These are phyloP conservation scores for Phytophthora constricta DNA, from an alignment of 352 stramenopile genomes.

Conservation along the genomic window DNA sequence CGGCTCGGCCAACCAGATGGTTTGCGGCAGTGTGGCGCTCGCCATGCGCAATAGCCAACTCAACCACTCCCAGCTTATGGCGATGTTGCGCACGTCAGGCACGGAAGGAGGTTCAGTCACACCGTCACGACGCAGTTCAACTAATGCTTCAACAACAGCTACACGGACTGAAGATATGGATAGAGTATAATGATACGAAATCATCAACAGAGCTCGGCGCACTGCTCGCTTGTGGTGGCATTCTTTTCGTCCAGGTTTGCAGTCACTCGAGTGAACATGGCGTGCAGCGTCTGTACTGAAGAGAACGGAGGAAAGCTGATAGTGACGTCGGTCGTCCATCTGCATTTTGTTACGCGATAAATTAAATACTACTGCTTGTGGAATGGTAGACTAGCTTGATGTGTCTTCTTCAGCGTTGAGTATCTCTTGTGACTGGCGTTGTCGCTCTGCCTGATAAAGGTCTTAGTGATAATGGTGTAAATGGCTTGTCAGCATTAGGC, in stretches of 20 bases:
- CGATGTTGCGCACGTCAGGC: conserved; percentile 54
- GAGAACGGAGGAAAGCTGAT: conserved; percentile 5
- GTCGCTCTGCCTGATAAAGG: neutral
- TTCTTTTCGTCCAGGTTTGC: conserved; percentile 21
- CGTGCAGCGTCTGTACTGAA: conserved; percentile 15
- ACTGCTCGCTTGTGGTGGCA: conserved; percentile 20
- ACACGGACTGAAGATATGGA: conserved; percentile 66
- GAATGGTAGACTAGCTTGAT: conserved; percentile 2
- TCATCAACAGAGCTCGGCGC: conserved; percentile 11
- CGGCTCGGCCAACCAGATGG: conserved; percentile 41
- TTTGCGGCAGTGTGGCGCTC: conserved; percentile 54
- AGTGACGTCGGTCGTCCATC: conserved; percentile 27
- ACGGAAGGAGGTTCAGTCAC: conserved; percentile 29
- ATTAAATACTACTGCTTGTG: conserved; percentile 36
- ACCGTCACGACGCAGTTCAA: conserved; percentile 28
- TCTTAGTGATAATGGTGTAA: neutral
- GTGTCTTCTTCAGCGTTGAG: conserved; percentile 5
- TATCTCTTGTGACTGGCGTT: conserved; percentile 1
- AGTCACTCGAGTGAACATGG: conserved; percentile 15
- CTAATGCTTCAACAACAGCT: conserved; percentile 32
- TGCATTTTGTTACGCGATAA: conserved; percentile 39
- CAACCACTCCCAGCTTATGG: conserved; percentile 72
- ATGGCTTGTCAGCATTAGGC: no score
- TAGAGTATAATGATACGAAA: conserved; percentile 61
- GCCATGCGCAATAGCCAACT: conserved; percentile 58